phyloP scores from a whole-genome alignment of 1,284 basidiomycete genomes.

The Pseudozyma tsukubaensis region DNA sequence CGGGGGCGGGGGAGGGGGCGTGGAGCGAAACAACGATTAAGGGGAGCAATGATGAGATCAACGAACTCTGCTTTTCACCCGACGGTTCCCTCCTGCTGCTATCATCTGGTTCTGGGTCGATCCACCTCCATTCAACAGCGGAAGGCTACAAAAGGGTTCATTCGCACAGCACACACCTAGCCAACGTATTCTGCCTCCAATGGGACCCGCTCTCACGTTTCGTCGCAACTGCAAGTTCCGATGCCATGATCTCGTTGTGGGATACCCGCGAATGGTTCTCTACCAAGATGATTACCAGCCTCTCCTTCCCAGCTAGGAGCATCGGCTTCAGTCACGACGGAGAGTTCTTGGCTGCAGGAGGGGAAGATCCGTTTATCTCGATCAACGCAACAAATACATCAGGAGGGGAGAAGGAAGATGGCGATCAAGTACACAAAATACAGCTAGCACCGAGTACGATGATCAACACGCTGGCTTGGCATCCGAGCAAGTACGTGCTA shows the following conservation, averaged over 20 bases:
- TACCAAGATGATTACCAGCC: slow-evolving; percentile 39
- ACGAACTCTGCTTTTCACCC: slow-evolving; percentile 58
- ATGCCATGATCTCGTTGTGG: slow-evolving; percentile 58
- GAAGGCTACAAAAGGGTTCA: slow-evolving; percentile 21
- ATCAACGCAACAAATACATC: slow-evolving; percentile 31
- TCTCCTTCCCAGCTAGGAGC: slow-evolving; percentile 49
- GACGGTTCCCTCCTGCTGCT: slow-evolving; percentile 57
- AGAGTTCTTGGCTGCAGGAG: slow-evolving; percentile 60
- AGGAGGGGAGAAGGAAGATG: not conserved
- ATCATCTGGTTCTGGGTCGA: slow-evolving; percentile 54
- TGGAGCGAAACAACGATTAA: slow-evolving; percentile 4
- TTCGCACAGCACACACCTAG: slow-evolving; percentile 48
- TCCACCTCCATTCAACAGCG: slow-evolving; percentile 33
- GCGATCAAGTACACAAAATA: slow-evolving; percentile 43
- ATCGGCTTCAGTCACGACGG: slow-evolving; percentile 64
- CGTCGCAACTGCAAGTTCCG: slow-evolving; percentile 54
- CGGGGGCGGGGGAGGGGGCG: not conserved
- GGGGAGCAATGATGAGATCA: slow-evolving; percentile 53
- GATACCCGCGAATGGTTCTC: slow-evolving; percentile 42
- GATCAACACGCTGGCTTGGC: slow-evolving; percentile 58
- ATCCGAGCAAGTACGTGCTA: slow-evolving; percentile 52
- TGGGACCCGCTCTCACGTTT: slow-evolving; percentile 53
- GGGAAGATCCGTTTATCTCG: slow-evolving; percentile 56
- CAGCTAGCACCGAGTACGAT: slow-evolving; percentile 13
- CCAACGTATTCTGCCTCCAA: slow-evolving; percentile 59